Conservation (phyloP, 73 alveolate species). For the Stentor roeselii region DNA sequence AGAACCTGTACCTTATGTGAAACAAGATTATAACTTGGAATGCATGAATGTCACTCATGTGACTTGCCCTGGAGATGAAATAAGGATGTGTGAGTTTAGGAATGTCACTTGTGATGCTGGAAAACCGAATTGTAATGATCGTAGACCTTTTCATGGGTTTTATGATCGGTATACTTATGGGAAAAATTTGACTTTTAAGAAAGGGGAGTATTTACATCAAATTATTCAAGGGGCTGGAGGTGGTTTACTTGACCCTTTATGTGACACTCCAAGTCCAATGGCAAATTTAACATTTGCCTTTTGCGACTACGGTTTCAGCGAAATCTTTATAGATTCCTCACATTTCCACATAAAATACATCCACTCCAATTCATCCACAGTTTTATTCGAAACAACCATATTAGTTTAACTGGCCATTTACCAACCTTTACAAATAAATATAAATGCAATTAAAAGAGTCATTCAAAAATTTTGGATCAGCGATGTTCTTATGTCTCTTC, state of each 20-base stretch:
- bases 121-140: no score
- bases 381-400: no score
- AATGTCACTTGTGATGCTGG: no score
- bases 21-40: neutral
- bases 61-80: no score
- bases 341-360: neutral
- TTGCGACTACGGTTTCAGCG: slow-evolving; percentile 1
- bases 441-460: no score
- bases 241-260: neutral
- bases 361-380: no score
- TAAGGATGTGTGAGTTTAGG: no score
- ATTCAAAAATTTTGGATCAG: no score
- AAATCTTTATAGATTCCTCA: neutral
- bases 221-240: slow-evolving; percentile 22
- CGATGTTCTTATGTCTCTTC: no score
- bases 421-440: no score
- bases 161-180: neutral
- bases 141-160: neutral
- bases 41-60: no score
- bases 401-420: no score
- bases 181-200: neutral
- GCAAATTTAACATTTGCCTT: neutral
- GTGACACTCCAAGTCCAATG: neutral
- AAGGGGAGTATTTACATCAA: slow-evolving; percentile 21
- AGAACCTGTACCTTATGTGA: slow-evolving; percentile 5